phyloP scores from a whole-genome alignment of 208 protist species.

The Leishmania tarentolae region DNA sequence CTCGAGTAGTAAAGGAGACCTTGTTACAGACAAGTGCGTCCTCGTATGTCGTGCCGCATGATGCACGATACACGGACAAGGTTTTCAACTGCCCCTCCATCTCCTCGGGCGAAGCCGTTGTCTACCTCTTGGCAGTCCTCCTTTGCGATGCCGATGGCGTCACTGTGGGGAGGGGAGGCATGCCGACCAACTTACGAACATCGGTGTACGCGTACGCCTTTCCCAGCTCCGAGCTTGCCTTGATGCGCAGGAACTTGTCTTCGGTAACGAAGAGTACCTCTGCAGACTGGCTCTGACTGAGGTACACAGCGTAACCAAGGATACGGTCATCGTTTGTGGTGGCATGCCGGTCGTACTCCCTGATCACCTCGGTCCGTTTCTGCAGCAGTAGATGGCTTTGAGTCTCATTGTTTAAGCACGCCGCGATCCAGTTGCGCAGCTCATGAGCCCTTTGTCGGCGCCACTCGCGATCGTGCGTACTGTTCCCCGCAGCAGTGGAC shows the following conservation, averaged over 20 bases:
- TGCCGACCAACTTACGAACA: constrained; percentile 40
- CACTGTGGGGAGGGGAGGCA: constrained; percentile 12
- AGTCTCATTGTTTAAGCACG: constrained; percentile 15
- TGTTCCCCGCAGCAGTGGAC: neutral
- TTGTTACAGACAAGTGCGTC: neutral
- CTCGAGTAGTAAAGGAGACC: neutral
- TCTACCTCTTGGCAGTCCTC: constrained; percentile 2
- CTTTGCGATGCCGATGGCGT: neutral
- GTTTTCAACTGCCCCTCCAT: neutral
- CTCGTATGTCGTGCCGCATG: too few species aligned
- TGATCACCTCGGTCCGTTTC: constrained; percentile 60
- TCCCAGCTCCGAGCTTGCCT: constrained; percentile 71
- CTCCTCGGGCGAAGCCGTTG: neutral
- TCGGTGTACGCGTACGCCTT: constrained; percentile 47
- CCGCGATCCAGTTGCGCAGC: constrained; percentile 70
- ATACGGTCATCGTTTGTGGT: constrained; percentile 79
- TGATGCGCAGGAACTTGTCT: constrained; percentile 82
- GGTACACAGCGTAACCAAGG: constrained; percentile 81
- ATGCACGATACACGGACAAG: neutral
- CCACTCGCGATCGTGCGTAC: constrained; percentile 31
- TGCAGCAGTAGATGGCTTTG: constrained; percentile 51
- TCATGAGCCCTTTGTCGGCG: constrained; percentile 30
- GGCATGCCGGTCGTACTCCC: constrained; percentile 53
- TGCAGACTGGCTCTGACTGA: constrained; percentile 28
- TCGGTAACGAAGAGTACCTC: constrained; percentile 79